Evolutionary conservation across 2,329 filamentous ascomycete genomes (phyloP).

Genomic region (Trichoderma asperellum): DNA sequence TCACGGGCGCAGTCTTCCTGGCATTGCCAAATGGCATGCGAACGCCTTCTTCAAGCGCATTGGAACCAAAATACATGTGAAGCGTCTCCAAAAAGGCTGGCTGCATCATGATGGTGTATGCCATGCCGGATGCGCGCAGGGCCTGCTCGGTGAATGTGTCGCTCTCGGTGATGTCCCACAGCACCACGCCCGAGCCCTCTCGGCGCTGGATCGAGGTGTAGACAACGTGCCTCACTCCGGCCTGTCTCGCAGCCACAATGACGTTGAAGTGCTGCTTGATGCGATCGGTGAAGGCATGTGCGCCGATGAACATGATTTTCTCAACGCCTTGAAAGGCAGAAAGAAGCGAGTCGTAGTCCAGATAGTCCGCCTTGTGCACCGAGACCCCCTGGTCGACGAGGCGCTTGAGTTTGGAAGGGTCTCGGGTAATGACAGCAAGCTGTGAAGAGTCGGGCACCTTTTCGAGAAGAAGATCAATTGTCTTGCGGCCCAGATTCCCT

Average conservation of each 20-base stretch:
- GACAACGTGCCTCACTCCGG: not conserved
- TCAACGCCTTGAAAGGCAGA: not conserved
- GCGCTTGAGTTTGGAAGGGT: conserved; percentile 2
- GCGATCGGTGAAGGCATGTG: conserved; percentile 7
- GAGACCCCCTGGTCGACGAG: conserved; percentile 3
- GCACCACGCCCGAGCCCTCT: not conserved
- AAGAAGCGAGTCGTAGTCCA: conserved; percentile 7
- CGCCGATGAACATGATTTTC: conserved; percentile 3
- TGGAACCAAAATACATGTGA: not conserved
- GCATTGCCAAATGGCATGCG: conserved; percentile 5
- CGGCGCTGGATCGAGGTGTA: conserved; percentile 3
- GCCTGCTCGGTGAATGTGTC: conserved; percentile 12
- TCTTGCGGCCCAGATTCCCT: not conserved
- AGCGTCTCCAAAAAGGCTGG: conserved; percentile 5
- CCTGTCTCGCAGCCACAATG: not conserved
- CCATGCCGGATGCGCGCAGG: not conserved
- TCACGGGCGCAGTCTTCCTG: not conserved
- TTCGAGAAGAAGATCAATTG: not conserved
- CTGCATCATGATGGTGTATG: conserved; percentile 15
- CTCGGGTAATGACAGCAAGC: conserved; percentile 1
- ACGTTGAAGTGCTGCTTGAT: conserved; percentile 17
- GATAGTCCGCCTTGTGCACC: not conserved
- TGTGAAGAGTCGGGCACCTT: conserved; percentile 3
- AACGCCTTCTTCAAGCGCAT: conserved; percentile 1
- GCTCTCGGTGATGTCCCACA: conserved; percentile 7